phyloP scores from a whole-genome alignment of 352 stramenopile species.

The Globisporangium megalacanthum region DNA sequence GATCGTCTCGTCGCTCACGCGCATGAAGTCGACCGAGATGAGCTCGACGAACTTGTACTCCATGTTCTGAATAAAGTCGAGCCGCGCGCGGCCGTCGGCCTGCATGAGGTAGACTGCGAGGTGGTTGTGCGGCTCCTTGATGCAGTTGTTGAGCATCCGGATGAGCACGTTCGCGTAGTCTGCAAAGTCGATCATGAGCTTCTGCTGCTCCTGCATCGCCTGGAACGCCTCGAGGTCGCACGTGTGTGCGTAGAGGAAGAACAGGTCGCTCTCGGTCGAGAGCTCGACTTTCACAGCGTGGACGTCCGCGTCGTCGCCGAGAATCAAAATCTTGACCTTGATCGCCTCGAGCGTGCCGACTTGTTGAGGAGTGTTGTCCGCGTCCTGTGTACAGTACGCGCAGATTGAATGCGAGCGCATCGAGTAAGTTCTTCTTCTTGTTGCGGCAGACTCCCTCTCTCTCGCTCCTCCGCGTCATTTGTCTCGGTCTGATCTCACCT shows the following conservation, averaged over 20 bases:
- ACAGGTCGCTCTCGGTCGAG: slow-evolving; percentile 91
- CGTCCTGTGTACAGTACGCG: slow-evolving; percentile 26
- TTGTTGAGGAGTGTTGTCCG: slow-evolving; percentile 83
- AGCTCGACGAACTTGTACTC: slow-evolving; percentile 97
- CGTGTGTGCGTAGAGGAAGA: slow-evolving; percentile 91
- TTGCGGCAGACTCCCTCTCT: no score
- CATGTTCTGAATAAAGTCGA: slow-evolving; percentile 97
- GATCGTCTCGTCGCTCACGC: slow-evolving; percentile 86
- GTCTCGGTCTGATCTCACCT: slow-evolving; percentile 29
- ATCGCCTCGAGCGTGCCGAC: slow-evolving; percentile 92
- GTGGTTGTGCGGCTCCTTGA: slow-evolving; percentile 93
- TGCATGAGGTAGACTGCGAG: slow-evolving; percentile 93
- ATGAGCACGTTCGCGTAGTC: slow-evolving; percentile 94
- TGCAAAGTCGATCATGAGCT: slow-evolving; percentile 94
- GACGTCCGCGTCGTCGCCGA: slow-evolving; percentile 80
- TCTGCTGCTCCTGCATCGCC: slow-evolving; percentile 92
- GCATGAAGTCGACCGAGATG: slow-evolving; percentile 88
- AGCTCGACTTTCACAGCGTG: slow-evolving; percentile 88
- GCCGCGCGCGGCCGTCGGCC: slow-evolving; percentile 79
- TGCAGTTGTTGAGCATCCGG: slow-evolving; percentile 94
- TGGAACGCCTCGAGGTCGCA: slow-evolving; percentile 86
- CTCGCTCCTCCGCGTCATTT: no score
- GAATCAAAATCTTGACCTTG: slow-evolving; percentile 92
- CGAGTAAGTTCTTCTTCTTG: no score
- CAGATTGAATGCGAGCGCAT: no score